Evolutionary conservation across 2,329 filamentous ascomycete species (phyloP).

Genomic region (Colletotrichum sp.): DNA sequence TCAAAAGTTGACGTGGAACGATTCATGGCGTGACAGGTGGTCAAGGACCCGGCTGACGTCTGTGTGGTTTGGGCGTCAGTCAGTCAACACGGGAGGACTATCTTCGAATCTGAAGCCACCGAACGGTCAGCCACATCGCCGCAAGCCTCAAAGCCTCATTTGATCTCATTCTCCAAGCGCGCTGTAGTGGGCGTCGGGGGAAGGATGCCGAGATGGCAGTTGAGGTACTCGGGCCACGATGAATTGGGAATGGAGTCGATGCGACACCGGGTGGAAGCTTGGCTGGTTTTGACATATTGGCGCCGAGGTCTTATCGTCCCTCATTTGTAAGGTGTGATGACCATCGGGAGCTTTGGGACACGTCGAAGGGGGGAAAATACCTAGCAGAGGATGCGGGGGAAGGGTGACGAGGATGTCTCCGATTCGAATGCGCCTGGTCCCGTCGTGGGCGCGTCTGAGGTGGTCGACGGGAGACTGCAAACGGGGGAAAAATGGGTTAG

Average conservation of each 20-base stretch:
- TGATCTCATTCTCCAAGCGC: background rate
- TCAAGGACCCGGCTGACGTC: background rate
- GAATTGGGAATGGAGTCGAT: background rate
- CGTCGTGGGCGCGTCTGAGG: background rate
- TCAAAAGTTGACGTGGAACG: background rate
- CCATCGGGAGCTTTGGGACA: background rate
- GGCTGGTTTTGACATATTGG: background rate
- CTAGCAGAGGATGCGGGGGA: background rate
- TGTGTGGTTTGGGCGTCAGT: background rate
- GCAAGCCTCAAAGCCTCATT: background rate
- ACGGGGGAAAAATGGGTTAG: conserved; percentile 3
- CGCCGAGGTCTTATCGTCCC: conserved; percentile 1
- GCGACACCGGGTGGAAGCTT: background rate
- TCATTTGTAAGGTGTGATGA: background rate
- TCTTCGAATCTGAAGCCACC: background rate
- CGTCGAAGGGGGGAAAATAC: background rate
- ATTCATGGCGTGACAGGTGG: background rate
- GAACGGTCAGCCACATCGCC: background rate
- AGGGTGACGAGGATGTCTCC: background rate
- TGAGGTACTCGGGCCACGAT: background rate
- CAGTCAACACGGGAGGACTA: background rate
- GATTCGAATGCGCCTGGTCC: background rate
- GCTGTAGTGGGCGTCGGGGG: background rate
- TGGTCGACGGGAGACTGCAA: background rate
- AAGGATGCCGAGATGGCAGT: background rate